phyloP scores from a whole-genome alignment of 192 early-diverging fungal genomes.

The Umbelopsis sp. region DNA sequence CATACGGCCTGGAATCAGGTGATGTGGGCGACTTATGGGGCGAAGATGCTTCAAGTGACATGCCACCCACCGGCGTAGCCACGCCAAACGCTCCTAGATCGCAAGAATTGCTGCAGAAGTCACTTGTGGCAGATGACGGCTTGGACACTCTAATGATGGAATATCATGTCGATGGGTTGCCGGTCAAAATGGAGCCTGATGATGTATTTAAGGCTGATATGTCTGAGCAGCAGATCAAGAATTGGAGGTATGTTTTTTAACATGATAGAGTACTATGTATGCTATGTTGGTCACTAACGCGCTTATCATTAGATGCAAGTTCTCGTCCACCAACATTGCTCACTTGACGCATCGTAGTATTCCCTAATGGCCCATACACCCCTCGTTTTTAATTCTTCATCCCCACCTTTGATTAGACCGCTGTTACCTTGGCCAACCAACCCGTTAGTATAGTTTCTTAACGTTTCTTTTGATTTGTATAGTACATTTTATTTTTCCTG shows the following conservation, averaged over 20 bases:
- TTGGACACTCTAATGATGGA: not conserved
- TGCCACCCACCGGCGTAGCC: not conserved
- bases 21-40: conserved; percentile 8
- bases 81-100: conserved; percentile 1
- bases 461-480: too few relatives aligned
- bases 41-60: conserved; percentile 6
- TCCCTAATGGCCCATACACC: not conserved
- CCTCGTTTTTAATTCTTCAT: not conserved
- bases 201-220: conserved; percentile 20
- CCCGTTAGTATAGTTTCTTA: too few relatives aligned
- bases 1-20: conserved; percentile 1
- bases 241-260: not conserved
- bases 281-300: not conserved
- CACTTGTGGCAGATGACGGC: not conserved
- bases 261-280: too few relatives aligned
- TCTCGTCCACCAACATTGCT: conserved; percentile 32
- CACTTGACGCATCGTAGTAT: conserved; percentile 23
- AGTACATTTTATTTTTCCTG: too few relatives aligned
- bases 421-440: too few relatives aligned
- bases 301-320: conserved; percentile 21
- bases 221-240: not conserved
- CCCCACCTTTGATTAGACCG: not conserved
- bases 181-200: conserved; percentile 19
- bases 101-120: not conserved
- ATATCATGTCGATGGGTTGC: conserved; percentile 17